Base-by-base conservation (phyloP, 2,329 filamentous ascomycete genomes). In the Chalaropsis ovoidea region DNA sequence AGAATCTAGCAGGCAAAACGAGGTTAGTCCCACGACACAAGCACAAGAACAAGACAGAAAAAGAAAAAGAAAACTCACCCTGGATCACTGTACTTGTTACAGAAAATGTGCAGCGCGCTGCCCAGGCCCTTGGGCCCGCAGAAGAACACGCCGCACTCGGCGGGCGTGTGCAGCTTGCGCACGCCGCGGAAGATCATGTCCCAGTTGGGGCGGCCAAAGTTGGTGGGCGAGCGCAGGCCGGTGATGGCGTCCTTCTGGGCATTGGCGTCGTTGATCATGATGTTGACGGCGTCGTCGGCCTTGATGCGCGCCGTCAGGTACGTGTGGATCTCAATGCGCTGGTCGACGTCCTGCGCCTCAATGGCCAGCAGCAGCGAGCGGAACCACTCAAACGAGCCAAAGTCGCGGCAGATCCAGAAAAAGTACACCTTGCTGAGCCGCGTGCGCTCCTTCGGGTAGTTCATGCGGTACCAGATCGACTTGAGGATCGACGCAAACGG, bases 401-500 rank as follows among this genome's bases (percentile, higher is more conserved):
- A 93, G 75, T 94, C 89, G 75, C 89, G 82, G 79, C 89, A 93
- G 69, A 94, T 86, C 90, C 90, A 94, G 82, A 94, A 91, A 79
- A 94, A 94, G 79, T 94, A 95, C 27, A 95, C 89, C 75, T 94
- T 95, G 72, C 86, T 82, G 54, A 95, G 80, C 3, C 88, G 81
- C 2, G 88, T 92, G 77, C 87, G 88, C 75, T 86, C 84, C 74
- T 89, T 86, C 2, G 88, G 87, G 76, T 90, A 92, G 80, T 91
- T 93, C 86, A 93, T 91, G 62, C 89, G 85, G 79, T 94, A 95
- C 90, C 90, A 95, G 76, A 95, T 93, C 64, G 87, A 91, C 80
- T 95, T 95, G 72, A 93, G 81, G 70, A 93, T 92, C 0, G 88
- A 90, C 13, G 89, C 89, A 76, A 91, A 93, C 0, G 89, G 89